phyloP scores from a whole-genome alignment of 1,284 basidiomycete species.

The Moniliella sp. region DNA sequence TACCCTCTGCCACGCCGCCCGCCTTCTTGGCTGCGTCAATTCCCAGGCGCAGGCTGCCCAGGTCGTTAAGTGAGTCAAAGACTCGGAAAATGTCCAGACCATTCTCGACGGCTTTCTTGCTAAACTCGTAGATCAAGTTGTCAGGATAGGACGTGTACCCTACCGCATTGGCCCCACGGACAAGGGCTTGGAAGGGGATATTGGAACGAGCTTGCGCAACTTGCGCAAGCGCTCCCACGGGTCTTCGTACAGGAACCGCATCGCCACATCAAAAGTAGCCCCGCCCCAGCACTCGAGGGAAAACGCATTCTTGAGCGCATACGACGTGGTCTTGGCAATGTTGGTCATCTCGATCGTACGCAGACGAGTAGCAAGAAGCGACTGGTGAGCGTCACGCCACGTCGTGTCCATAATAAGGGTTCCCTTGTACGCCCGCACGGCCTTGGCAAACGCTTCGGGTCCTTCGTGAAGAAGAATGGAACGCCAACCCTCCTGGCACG shows the following conservation, averaged over 20 bases:
- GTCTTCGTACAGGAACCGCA: conserved; percentile 99
- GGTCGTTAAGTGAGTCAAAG: conserved; percentile 63
- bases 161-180: conserved; percentile 95
- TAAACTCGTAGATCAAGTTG: conserved; percentile 88
- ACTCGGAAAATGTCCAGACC: conserved; percentile 99
- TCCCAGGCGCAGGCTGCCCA: conserved; percentile 31
- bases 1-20: conserved; percentile 67
- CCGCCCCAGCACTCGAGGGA: conserved; percentile 98
- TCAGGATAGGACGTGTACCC: conserved; percentile 98
- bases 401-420: conserved; percentile 53
- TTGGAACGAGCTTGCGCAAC: conserved; percentile 84
- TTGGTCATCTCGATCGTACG: conserved; percentile 96
- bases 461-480: conserved; percentile 96
- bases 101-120: conserved; percentile 71
- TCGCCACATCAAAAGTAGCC: conserved; percentile 95
- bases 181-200: conserved; percentile 91
- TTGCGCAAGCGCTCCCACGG: conserved; percentile 94
- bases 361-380: conserved; percentile 80
- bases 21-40: conserved; percentile 99
- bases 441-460: conserved; percentile 93
- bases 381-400: conserved; percentile 97
- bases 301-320: conserved; percentile 83
- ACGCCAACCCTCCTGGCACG: conserved; percentile 81
- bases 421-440: conserved; percentile 84
- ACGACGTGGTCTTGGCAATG: conserved; percentile 77